phyloP scores from a whole-genome alignment of 768 basidiomycete genomes.

The Arthromyces matolae region DNA sequence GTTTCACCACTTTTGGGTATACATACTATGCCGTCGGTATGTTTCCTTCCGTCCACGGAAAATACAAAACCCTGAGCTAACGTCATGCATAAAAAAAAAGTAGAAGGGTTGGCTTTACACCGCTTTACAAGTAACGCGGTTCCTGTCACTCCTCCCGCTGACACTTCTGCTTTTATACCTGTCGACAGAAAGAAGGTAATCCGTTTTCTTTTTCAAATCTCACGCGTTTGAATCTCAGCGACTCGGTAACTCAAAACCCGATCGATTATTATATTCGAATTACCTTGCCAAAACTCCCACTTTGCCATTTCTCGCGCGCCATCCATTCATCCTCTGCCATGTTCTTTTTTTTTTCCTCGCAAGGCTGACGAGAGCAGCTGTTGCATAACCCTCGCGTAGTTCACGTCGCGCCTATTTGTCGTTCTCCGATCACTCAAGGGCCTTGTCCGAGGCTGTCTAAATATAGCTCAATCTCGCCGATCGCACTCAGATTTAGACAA shows the following conservation, averaged over 20 bases:
- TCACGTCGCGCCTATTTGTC: not conserved
- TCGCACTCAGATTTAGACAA: too few relatives aligned
- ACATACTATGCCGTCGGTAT: not conserved
- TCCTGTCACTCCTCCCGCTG: constrained; percentile 1
- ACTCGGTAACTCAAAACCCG: not conserved
- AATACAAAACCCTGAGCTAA: not conserved
- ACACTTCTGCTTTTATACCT: not conserved
- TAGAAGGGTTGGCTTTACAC: too few relatives aligned
- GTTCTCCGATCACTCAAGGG: constrained; percentile 1
- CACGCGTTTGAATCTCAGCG: constrained; percentile 3
- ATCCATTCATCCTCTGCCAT: too few relatives aligned
- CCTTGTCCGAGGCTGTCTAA: constrained; percentile 4
- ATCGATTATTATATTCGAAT: too few relatives aligned
- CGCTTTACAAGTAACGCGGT: not conserved
- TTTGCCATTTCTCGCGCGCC: not conserved
- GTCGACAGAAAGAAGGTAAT: not conserved
- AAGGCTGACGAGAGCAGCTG: too few relatives aligned
- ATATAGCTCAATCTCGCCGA: not conserved
- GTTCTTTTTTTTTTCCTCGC: too few relatives aligned
- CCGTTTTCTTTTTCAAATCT: too few relatives aligned
- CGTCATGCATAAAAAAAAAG: not conserved
- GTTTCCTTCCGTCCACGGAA: too few relatives aligned
- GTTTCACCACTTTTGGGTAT: constrained; percentile 2
- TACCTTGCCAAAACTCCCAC: too few relatives aligned
- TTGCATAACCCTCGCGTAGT: too few relatives aligned